These are phyloP conservation scores for Dillenia turbinata DNA, from an alignment of 164 flowering plant species.

Conservation along the genomic window DNA sequence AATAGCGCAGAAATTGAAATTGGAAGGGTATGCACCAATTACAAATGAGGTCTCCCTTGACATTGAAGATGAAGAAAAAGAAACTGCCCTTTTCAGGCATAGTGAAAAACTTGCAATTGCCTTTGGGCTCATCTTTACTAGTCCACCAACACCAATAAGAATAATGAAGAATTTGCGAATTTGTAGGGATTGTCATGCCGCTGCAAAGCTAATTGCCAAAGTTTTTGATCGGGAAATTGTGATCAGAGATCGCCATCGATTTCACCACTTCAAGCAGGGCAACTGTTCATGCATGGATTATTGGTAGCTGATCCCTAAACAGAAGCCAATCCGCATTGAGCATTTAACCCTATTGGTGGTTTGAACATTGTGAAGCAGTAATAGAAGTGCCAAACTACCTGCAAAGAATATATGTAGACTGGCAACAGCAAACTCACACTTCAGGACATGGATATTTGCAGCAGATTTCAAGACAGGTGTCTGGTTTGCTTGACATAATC, in stretches of 20 bases:
- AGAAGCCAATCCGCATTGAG: too few relatives aligned
- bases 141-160: conserved; percentile 32
- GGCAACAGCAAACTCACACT: too few relatives aligned
- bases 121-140: conserved; percentile 11
- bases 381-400: too few relatives aligned
- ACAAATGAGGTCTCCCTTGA: conserved; percentile 31
- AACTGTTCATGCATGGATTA: conserved; percentile 27
- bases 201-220: conserved; percentile 30
- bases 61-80: conserved; percentile 44
- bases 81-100: conserved; percentile 23
- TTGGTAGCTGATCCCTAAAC: too few relatives aligned
- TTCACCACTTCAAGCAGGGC: conserved; percentile 41
- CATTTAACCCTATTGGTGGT: too few relatives aligned
- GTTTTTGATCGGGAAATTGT: conserved; percentile 33
- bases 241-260: conserved; percentile 40
- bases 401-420: too few relatives aligned
- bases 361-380: too few relatives aligned
- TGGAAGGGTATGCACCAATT: conserved; percentile 14
- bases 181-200: conserved; percentile 11
- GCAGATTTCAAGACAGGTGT: too few relatives aligned
- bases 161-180: conserved; percentile 35
- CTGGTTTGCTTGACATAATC: too few relatives aligned
- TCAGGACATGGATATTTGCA: too few relatives aligned
- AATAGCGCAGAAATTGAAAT: too few relatives aligned
- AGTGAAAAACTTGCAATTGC: too few relatives aligned